Conservation (phyloP, 148 eudicot species). For the Spergularia marina region DNA sequence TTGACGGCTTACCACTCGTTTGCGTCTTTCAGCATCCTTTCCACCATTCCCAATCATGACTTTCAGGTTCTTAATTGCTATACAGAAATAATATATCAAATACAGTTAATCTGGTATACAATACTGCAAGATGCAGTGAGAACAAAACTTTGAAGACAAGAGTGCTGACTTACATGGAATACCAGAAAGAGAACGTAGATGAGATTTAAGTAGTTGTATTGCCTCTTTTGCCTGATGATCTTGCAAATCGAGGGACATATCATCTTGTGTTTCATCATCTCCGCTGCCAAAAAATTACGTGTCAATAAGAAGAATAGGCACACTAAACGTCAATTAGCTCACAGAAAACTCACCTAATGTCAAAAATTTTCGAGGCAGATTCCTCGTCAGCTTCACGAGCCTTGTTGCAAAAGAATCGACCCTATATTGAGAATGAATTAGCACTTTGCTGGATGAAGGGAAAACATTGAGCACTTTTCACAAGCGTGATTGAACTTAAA, state of each 20-base stretch:
- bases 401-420: conserved; percentile 34
- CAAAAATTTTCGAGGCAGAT: conserved; percentile 35
- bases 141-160: background rate
- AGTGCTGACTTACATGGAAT: conserved; percentile 38
- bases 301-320: background rate
- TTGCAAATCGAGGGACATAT: conserved; percentile 39
- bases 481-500: background rate
- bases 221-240: conserved; percentile 42
- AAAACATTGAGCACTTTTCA: background rate
- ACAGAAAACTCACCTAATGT: conserved; percentile 30
- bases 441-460: background rate
- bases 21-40: conserved; percentile 34
- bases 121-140: background rate
- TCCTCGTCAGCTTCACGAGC: conserved; percentile 59
- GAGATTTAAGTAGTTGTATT: conserved; percentile 37
- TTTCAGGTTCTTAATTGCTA: conserved; percentile 40
- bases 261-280: conserved; percentile 29
- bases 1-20: conserved; percentile 35
- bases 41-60: conserved; percentile 29
- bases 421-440: conserved; percentile 26
- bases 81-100: conserved; percentile 16
- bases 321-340: background rate
- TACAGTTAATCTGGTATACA: background rate
- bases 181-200: conserved; percentile 48
- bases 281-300: background rate